Conservation (phyloP, 148 eudicot genomes). For the Spergularia marina region DNA sequence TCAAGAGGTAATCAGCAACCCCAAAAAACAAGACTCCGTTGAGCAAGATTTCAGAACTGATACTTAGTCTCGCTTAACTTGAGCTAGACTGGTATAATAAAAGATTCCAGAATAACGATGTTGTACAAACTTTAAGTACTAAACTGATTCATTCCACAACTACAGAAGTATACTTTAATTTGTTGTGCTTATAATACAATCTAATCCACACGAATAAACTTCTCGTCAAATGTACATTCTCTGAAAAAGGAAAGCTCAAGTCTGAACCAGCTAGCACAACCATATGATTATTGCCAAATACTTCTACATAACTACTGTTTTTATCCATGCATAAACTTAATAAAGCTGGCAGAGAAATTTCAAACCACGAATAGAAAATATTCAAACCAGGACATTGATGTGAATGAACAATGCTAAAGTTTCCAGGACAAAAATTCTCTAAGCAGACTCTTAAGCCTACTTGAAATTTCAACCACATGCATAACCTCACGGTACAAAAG, state of each 20-base stretch:
- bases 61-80: not conserved
- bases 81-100: not conserved
- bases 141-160: not conserved
- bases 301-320: not conserved
- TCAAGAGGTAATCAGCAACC: not conserved
- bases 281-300: not conserved
- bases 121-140: not conserved
- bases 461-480: not conserved
- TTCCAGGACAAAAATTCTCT: not conserved
- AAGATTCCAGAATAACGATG: not conserved
- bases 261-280: not conserved
- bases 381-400: not conserved
- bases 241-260: not conserved
- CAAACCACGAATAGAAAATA: constrained; percentile 3
- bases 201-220: not conserved
- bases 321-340: not conserved
- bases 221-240: not conserved
- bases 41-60: not conserved
- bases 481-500: not conserved
- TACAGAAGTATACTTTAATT: not conserved
- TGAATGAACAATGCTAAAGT: not conserved
- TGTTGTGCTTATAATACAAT: not conserved
- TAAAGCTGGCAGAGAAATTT: not conserved
- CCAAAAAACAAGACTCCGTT: not conserved
- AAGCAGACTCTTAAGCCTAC: not conserved